Conservation (phyloP, 371 early-diverging fungal genomes). For the Mortierella sp. region DNA sequence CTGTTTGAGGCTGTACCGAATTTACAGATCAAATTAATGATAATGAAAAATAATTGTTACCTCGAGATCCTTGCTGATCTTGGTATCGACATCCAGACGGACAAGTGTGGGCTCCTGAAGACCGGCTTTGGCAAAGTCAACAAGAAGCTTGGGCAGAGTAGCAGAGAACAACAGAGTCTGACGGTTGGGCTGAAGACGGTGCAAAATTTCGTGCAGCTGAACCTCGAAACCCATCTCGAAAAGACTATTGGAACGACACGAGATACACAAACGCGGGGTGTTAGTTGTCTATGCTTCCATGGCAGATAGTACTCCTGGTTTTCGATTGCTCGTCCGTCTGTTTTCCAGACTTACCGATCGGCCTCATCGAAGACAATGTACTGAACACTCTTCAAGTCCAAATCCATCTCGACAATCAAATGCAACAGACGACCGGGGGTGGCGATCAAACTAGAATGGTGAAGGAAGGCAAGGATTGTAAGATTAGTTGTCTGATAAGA, state of each 20-base stretch:
- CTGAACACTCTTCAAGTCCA: slow-evolving; percentile 90
- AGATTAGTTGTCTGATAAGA: background rate
- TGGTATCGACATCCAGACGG: slow-evolving; percentile 94
- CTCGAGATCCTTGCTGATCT: slow-evolving; percentile 93
- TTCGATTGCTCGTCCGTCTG: background rate
- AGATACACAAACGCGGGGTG: background rate
- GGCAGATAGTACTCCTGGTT: background rate
- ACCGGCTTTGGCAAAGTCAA: slow-evolving; percentile 97
- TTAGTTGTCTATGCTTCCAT: background rate
- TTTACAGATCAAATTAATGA: background rate
- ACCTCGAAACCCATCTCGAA: slow-evolving; percentile 98
- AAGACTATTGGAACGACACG: slow-evolving; percentile 60
- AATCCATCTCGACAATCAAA: slow-evolving; percentile 94
- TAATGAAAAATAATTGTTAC: slow-evolving; percentile 41
- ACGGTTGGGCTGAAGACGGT: slow-evolving; percentile 84
- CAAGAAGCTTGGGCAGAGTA: slow-evolving; percentile 91
- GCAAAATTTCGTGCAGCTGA: slow-evolving; percentile 93
- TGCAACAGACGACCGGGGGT: slow-evolving; percentile 98
- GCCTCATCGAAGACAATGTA: slow-evolving; percentile 99
- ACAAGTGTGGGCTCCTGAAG: slow-evolving; percentile 93
- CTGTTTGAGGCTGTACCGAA: background rate
- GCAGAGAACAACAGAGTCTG: slow-evolving; percentile 97
- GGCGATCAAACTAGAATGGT: slow-evolving; percentile 80
- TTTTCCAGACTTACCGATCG: slow-evolving; percentile 76
- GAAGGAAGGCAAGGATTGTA: background rate